Base-by-base conservation (phyloP, 1,284 basidiomycete genomes). In the Flammula alnicola region DNA sequence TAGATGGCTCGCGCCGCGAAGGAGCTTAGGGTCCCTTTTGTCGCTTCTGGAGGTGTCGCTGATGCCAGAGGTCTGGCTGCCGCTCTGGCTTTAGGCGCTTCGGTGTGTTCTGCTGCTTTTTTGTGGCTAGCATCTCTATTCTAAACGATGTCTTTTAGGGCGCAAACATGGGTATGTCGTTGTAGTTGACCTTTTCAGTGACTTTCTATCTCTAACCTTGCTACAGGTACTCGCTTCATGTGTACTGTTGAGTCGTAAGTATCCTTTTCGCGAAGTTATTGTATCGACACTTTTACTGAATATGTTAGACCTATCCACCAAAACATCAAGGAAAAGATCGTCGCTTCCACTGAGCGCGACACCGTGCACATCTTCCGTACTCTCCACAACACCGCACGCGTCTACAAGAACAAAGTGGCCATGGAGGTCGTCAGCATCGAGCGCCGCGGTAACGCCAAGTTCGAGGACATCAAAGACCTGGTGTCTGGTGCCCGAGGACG, bases 321-420 rank as follows among this genome's bases (percentile, higher is more conserved):
- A 57, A 91, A 85, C 58, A 91, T 98, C 79, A 98, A 98, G 71
- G 77, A 93, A 45, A 88, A 83, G 66, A 96, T 98, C 44, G 88
- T 98, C 42, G 75, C 80, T 8, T 85, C 92, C 5, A 84, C 79
- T 5, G 95, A 98, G 69, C 78, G 79, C 48, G 90, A 96, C 63
- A 90, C 88, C 0, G 70, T 88, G 5, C 95, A 97, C 71, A 95
- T 97, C 62, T 94, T 98, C 79, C 84, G 94, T 48, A 89, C 88
- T 0, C 71, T 96, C 41, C 79, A 80, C 61, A 96, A 96, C 67
- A 95, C 93, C 1, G 86, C 93, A 4, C 81, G 95, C 27, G 93
- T 97, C 2, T 95, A 79, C 79, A 93, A 92, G 76, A 95, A 95
- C 74, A 81, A 79, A 53, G 81, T 95, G 27, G 75, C 93, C 3